These are phyloP conservation scores for Nicotiana undulata DNA, from an alignment of 257 asterid genomes.

Conservation along the genomic window DNA sequence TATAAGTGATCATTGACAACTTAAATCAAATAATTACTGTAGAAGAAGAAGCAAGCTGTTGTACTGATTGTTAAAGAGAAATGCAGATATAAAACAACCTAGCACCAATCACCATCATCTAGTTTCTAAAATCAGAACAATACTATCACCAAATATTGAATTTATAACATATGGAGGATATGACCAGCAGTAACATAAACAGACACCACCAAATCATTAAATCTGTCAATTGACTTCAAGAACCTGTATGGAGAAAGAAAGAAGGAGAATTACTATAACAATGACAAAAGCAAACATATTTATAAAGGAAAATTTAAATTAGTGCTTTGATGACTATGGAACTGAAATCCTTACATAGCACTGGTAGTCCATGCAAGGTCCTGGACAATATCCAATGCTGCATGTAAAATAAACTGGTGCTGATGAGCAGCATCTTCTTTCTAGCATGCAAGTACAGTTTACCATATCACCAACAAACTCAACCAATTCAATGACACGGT, in stretches of 20 bases:
- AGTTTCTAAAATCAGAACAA: background rate
- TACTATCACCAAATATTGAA: background rate
- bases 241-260: conserved; percentile 46
- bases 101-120: background rate
- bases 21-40: background rate
- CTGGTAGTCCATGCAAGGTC: conserved; percentile 96
- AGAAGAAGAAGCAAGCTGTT: background rate
- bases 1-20: background rate
- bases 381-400: conserved; percentile 90
- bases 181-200: conserved; percentile 98
- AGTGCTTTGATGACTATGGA: conserved; percentile 1
- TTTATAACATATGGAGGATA: conserved; percentile 50
- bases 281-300: background rate
- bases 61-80: background rate
- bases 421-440: conserved; percentile 97
- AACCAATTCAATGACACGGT: no score
- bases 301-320: background rate
- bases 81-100: background rate
- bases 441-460: conserved; percentile 26
- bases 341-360: conserved; percentile 65
- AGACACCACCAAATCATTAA: conserved; percentile 90
- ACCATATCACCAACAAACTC: background rate
- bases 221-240: conserved; percentile 68
- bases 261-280: background rate
- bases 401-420: conserved; percentile 92